Percentiles rank a stretch among this genome's conserved stretches.
These are phyloP conservation scores for Wallacemonas collosoma DNA, from an alignment of 208 protist species.

Conservation along the genomic window DNA sequence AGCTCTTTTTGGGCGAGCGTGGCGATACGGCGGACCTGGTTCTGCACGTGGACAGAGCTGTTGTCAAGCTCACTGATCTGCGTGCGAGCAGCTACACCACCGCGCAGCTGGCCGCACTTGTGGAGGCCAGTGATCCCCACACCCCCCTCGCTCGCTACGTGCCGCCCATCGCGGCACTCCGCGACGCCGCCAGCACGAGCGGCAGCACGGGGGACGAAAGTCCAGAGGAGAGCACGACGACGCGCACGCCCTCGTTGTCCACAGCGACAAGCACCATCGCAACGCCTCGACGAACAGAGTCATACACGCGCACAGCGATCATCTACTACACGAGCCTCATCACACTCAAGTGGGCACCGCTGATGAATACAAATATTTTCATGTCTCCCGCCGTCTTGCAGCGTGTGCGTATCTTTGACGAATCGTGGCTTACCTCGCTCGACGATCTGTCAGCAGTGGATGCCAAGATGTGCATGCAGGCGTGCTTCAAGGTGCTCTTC, in stretches of 20 bases:
- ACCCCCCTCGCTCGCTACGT: slow-evolving; percentile 8
- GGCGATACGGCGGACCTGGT: slow-evolving; percentile 61
- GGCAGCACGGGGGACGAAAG: too few relatives aligned
- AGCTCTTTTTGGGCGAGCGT: slow-evolving; percentile 53
- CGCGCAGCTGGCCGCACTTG: slow-evolving; percentile 34
- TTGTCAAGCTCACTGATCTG: slow-evolving; percentile 31
- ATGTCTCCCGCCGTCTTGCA: slow-evolving; percentile 33
- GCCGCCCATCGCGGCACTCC: slow-evolving; percentile 18
- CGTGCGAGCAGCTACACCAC: slow-evolving; percentile 47
- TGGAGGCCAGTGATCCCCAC: slow-evolving; percentile 18
- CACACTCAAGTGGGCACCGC: slow-evolving; percentile 56
- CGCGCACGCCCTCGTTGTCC: too few relatives aligned
- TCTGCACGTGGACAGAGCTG: slow-evolving; percentile 45
- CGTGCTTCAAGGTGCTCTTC: slow-evolving; percentile 57
- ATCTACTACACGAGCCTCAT: slow-evolving; percentile 77
- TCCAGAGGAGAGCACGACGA: too few relatives aligned
- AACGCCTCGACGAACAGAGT: slow-evolving; percentile 12
- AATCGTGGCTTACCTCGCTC: slow-evolving; percentile 61
- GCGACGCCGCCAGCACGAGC: slow-evolving; percentile 13
- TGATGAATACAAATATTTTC: slow-evolving; percentile 41
- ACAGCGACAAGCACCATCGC: too few relatives aligned
- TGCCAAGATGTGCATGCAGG: slow-evolving; percentile 34
- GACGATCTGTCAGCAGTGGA: slow-evolving; percentile 29
- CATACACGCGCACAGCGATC: slow-evolving; percentile 52
- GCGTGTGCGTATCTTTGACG: slow-evolving; percentile 59